Percentiles rank a stretch among this genome's conserved stretches.
Evolutionary conservation across 2,329 filamentous ascomycete species (phyloP).

Genomic region (Niveomyces coronatus): DNA sequence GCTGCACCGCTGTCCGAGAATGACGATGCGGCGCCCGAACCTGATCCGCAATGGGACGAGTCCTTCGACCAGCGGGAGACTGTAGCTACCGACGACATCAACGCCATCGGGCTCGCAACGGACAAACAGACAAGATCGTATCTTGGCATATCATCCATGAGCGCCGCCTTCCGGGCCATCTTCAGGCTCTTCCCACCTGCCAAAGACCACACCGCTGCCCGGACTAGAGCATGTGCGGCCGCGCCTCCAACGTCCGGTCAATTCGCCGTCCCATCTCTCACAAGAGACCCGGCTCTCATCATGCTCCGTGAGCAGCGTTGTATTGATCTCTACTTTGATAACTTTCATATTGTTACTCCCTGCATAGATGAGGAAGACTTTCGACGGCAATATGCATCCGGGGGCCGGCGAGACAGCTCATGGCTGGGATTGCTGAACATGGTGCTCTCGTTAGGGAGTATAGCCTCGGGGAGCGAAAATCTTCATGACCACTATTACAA

Average conservation of each 20-base stretch:
- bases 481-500: slow-evolving; percentile 47
- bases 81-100: slow-evolving; percentile 22
- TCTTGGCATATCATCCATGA: slow-evolving; percentile 53
- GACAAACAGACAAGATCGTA: slow-evolving; percentile 48
- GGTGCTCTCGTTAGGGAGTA: slow-evolving; percentile 50
- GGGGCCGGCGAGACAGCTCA: slow-evolving; percentile 41
- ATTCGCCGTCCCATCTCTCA: slow-evolving; percentile 24
- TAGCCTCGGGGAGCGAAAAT: slow-evolving; percentile 45
- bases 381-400: slow-evolving; percentile 41
- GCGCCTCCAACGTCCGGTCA: slow-evolving; percentile 17
- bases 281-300: slow-evolving; percentile 32
- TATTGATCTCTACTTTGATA: slow-evolving; percentile 51
- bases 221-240: slow-evolving; percentile 16
- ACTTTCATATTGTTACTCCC: slow-evolving; percentile 49
- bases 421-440: slow-evolving; percentile 54
- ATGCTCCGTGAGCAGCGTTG: slow-evolving; percentile 25
- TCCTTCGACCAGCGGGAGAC: slow-evolving; percentile 15
- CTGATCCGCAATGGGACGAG: slow-evolving; percentile 22
- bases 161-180: slow-evolving; percentile 51
- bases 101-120: slow-evolving; percentile 32
- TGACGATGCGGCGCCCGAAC: slow-evolving; percentile 18
- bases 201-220: slow-evolving; percentile 18
- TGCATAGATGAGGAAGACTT: slow-evolving; percentile 51
- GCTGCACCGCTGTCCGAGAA: slow-evolving; percentile 18
- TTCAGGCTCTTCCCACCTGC: slow-evolving; percentile 22